Evolutionary conservation across 257 asterid genomes (phyloP).

Genomic region (Plantago major): DNA sequence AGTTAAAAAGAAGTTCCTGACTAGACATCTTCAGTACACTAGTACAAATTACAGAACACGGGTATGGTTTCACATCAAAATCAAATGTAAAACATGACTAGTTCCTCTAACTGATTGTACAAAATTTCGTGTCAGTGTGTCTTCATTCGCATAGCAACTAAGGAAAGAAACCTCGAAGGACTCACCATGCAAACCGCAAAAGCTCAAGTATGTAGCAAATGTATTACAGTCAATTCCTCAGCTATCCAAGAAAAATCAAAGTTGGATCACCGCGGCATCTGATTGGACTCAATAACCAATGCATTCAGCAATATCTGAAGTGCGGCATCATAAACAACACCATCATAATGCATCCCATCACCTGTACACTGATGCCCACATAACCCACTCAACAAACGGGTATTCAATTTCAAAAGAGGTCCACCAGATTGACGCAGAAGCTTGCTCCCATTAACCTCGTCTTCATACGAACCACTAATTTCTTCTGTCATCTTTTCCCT

Average conservation of each 20-base stretch:
- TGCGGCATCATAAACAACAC: slow-evolving; percentile 67
- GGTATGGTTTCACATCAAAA: slow-evolving; percentile 45
- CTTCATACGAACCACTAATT: slow-evolving; percentile 44
- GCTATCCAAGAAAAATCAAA: slow-evolving; percentile 19
- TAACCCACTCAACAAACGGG: slow-evolving; percentile 45
- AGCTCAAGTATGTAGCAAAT: slow-evolving; percentile 13
- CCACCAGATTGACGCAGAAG: slow-evolving; percentile 61
- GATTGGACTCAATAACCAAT: slow-evolving; percentile 84
- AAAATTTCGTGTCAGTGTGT: slow-evolving; percentile 27
- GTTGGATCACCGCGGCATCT: slow-evolving; percentile 39
- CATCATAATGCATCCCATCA: slow-evolving; percentile 92
- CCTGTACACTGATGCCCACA: slow-evolving; percentile 74
- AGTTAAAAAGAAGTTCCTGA: slow-evolving; percentile 4
- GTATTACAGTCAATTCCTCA: slow-evolving; percentile 13
- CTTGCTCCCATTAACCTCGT: slow-evolving; percentile 49
- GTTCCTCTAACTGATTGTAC: slow-evolving; percentile 34
- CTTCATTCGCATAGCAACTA: slow-evolving; percentile 29
- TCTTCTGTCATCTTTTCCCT: slow-evolving; percentile 56
- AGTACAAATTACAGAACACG: slow-evolving; percentile 27
- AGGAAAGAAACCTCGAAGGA: slow-evolving; percentile 20
- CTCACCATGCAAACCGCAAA: no score
- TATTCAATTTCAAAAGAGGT: slow-evolving; percentile 65
- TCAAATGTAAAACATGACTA: slow-evolving; percentile 27
- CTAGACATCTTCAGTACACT: slow-evolving; percentile 15
- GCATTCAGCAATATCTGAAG: slow-evolving; percentile 83